Evolutionary conservation across 371 early-diverging fungal species (phyloP), one percentile per base, ranked within the genome.

Genomic region (Vairimorpha necatrix): DNA sequence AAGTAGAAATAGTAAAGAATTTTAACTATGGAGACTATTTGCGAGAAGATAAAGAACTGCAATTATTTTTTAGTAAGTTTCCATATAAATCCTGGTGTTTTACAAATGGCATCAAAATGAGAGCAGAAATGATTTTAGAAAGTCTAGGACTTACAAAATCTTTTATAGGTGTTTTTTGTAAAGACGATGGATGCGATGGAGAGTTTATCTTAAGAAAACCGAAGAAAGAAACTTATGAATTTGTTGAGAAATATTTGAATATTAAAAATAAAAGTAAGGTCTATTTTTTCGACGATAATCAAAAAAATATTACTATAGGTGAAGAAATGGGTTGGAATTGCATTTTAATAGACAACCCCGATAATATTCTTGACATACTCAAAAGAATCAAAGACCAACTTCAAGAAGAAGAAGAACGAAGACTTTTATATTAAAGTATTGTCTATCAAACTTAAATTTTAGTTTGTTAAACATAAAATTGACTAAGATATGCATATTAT

Each of bases 271-370:
- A 38, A 60, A 30, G 65, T 28, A 72, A 74, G n/a, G 60, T 80
- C 34, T 48, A 60, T 28, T 80, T 80, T 50, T 77, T 80, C 53
- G 80, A 80, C 38, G 80, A 80, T 56, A 36, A 38, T 22, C 22
- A 34, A 2, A 74, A 30, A 3, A 80, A 80, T 54, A 69, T 80
- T 34, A 20, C 13, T 28, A 53, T 30, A 18, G 80, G 76, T 11
- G 50, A 16, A 4, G 38, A 48, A 34, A 13, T 56, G 3, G 80
- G 80, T 13, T 80, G 80, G 80, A 75, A 22, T 7, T 2, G 26
- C 9, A 9, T 63, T 38, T 3, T n/a, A 2, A 20, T 63, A 13
- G 20, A 18, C 2, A 11, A 32, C 33, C n/a, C 33, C 1, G 38
- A 32, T 36, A 20, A 38, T 63, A 4, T 50, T 13, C 20, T 50